These are phyloP conservation scores for Trypanosoma lewisi DNA, from an alignment of 208 protist species.

Conservation along the genomic window DNA sequence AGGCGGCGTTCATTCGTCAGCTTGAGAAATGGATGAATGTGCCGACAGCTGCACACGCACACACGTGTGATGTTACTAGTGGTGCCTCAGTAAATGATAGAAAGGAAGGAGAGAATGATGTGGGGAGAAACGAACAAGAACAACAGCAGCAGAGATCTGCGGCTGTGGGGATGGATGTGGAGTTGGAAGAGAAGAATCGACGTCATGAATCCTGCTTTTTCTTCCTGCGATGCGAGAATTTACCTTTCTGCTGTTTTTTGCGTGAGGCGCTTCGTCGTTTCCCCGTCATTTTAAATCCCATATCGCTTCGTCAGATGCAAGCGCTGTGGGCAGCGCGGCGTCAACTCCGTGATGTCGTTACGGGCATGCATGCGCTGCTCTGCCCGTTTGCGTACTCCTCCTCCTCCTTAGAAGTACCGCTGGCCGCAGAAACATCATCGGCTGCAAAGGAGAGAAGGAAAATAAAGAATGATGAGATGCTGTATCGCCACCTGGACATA, in stretches of 20 bases:
- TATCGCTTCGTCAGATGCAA: conserved; percentile 48
- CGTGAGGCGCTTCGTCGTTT: conserved; percentile 57
- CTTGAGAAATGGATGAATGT: conserved; percentile 14
- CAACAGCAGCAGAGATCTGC: background rate
- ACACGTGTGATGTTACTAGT: background rate
- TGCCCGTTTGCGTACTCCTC: conserved; percentile 37
- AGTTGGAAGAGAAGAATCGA: conserved; percentile 15
- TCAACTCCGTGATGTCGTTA: conserved; percentile 50
- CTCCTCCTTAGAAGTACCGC: background rate
- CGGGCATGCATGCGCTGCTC: conserved; percentile 48
- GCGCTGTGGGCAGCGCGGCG: conserved; percentile 54
- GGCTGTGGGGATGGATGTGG: background rate
- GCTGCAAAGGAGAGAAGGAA: background rate
- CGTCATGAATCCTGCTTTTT: conserved; percentile 43
- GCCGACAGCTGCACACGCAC: background rate
- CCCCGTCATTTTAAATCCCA: conserved; percentile 44
- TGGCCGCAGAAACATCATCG: background rate
- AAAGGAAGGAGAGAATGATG: background rate
- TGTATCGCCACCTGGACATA: conserved; percentile 22
- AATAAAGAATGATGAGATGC: background rate
- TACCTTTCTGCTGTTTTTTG: conserved; percentile 63
- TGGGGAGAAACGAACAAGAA: background rate
- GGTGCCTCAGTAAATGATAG: too few species aligned
- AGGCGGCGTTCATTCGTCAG: conserved; percentile 3
- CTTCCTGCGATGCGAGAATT: conserved; percentile 58